Evolutionary conservation across 768 basidiomycete species (phyloP).

Genomic region (Stropharia rugosoannulata): DNA sequence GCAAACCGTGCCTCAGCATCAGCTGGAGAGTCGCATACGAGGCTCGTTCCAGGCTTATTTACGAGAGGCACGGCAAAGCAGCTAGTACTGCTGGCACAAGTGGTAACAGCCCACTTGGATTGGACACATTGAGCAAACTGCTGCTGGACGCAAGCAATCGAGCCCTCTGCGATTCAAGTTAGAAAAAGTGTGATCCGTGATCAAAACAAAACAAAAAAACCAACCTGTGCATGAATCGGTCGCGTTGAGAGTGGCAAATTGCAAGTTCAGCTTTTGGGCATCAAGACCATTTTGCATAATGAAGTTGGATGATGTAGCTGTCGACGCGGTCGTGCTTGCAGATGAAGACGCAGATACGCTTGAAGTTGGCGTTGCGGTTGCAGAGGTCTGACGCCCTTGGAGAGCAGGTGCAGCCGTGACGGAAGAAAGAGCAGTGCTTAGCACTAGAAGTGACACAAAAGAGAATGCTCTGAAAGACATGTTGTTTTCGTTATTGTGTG

Average conservation of each 20-base stretch:
- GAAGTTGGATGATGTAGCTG: conserved; percentile 5
- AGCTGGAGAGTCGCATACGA: conserved; percentile 39
- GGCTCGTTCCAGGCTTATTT: conserved; percentile 41
- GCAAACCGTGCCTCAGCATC: conserved; percentile 41
- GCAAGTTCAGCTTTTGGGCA: conserved; percentile 47
- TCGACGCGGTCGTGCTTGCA: not conserved
- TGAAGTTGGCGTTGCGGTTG: not conserved
- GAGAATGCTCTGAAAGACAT: conserved; percentile 17
- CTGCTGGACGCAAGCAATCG: conserved; percentile 38
- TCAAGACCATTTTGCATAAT: conserved; percentile 43
- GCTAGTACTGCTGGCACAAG: conserved; percentile 32
- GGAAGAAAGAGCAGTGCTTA: conserved; percentile 24
- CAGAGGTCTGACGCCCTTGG: conserved; percentile 22
- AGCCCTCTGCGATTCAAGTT: conserved; percentile 24
- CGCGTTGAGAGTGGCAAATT: conserved; percentile 43
- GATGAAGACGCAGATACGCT: not conserved
- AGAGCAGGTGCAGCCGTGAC: conserved; percentile 35
- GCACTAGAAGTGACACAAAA: conserved; percentile 17
- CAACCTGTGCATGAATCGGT: conserved; percentile 47
- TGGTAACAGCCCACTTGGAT: conserved; percentile 36
- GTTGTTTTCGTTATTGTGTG: conserved; percentile 9
- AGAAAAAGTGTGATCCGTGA: not conserved
- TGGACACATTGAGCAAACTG: conserved; percentile 43
- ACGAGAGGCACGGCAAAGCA: conserved; percentile 53
- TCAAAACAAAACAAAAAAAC: conserved; percentile 19